Evolutionary conservation across 441 rosid genomes (phyloP).

Genomic region (Hura crepitans): DNA sequence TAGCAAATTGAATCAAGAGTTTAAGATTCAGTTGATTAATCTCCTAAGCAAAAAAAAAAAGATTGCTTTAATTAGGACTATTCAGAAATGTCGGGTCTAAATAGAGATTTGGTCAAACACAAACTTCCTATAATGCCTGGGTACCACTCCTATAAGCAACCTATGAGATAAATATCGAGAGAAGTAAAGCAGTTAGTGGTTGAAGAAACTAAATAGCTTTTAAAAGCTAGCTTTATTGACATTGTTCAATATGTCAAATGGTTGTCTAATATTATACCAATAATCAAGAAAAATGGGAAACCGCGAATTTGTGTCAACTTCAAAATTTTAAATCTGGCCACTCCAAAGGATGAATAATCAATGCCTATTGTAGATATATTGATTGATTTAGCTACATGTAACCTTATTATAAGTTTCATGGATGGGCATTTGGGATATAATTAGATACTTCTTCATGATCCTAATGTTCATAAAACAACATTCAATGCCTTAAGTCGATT

Average conservation of each 20-base stretch:
- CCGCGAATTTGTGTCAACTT: background rate
- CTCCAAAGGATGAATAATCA: background rate
- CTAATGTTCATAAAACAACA: background rate
- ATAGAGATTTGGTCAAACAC: background rate
- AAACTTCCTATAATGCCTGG: background rate
- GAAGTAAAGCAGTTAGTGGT: too few relatives aligned
- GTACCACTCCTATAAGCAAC: background rate
- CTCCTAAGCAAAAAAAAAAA: background rate
- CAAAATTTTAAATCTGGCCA: background rate
- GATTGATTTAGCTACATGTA: background rate
- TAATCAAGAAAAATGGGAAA: too few relatives aligned
- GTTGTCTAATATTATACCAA: too few relatives aligned
- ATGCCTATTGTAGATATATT: background rate
- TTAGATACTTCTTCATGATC: background rate
- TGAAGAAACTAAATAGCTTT: too few relatives aligned
- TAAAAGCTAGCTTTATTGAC: too few relatives aligned
- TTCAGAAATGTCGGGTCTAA: background rate
- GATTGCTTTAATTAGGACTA: background rate
- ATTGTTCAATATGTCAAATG: too few relatives aligned
- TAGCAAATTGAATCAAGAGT: too few relatives aligned
- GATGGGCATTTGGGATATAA: background rate
- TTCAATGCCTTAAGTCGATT: background rate
- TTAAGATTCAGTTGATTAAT: background rate
- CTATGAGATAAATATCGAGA: too few relatives aligned
- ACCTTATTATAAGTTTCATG: background rate